Evolutionary conservation across 108 stramenopile species (phyloP), one percentile per base, ranked within the genome.

Genomic region (Skeletonema marinoi): DNA sequence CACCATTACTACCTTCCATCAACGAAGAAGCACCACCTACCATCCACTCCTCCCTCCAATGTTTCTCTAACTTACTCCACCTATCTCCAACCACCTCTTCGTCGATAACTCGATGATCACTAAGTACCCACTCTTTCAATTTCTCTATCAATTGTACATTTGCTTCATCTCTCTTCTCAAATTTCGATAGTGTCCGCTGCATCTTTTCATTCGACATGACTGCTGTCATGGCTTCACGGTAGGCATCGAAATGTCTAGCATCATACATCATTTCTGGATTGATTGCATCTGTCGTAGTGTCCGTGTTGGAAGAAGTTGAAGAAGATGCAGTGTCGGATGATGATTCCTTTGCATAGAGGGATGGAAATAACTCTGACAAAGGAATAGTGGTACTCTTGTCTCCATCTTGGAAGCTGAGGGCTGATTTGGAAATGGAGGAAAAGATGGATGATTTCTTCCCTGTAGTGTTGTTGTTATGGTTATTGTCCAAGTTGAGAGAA

Each of bases 11-110:
- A 16, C 64, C 59, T 32, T 39, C 33, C 38, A 31, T 50, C 12
- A 48, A 48, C 32, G 61, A 58, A 17, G 17, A 19, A 9, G 64
- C 63, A 32, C 21, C 56, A 14, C 78, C 67, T 30, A 36, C 38
- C 25, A 16, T 75, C 80, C 80, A 81, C 17, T 58, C 80, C 14
- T 75, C 64, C 32, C 54, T 81, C 80, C 81, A 82, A 29, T 58
- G 66, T 25, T 58, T 44, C 50, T 82, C 71, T 29, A 82, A 56
- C 13, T 63, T 44, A 3, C 44, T 74, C 80, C 80, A 81, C 32
- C 73, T 30, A 4, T 74, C 61, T 13, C 19, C 16, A 7, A 82
- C 70, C 35, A 71, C 36, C 13, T 67, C 41, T 36, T 66, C 33
- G 38, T 82, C 81, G 1, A 82, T 48, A 8, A 82, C 29, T 12